phyloP scores from a whole-genome alignment of 1,139 yeast species.

The Yamadazyma atmosphaerica region DNA sequence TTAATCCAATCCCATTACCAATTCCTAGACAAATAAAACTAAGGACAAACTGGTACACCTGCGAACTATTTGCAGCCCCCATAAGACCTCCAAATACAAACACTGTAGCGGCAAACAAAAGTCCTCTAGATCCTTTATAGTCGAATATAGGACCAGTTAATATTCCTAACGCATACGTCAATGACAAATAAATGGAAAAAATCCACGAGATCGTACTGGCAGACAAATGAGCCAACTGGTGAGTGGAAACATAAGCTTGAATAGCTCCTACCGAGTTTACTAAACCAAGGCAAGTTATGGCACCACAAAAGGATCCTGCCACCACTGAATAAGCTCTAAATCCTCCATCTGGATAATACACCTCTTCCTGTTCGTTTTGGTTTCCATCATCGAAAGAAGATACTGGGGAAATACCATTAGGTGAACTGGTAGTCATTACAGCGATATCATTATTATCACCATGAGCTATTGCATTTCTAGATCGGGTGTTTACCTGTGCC shows the following conservation, averaged over 20 bases:
- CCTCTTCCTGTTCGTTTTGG: constrained; percentile 10
- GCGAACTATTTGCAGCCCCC: constrained; percentile 30
- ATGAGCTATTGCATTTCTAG: too few relatives aligned
- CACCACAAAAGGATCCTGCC: constrained; percentile 60
- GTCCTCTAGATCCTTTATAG: constrained; percentile 28
- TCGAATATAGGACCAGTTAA: constrained; percentile 41
- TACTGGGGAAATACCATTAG: background rate
- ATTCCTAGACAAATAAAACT: constrained; percentile 35
- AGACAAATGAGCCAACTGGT: constrained; percentile 47
- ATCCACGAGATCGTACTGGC: constrained; percentile 48
- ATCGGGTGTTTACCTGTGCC: too few relatives aligned
- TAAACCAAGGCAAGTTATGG: constrained; percentile 57
- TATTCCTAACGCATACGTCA: constrained; percentile 33
- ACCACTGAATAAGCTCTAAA: constrained; percentile 57
- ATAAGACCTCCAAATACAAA: constrained; percentile 33
- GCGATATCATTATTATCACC: too few relatives aligned
- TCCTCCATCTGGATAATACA: constrained; percentile 64
- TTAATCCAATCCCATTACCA: constrained; percentile 36
- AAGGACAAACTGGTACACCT: constrained; percentile 35
- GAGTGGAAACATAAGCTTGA: constrained; percentile 55
- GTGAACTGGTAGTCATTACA: background rate
- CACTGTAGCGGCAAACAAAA: constrained; percentile 26
- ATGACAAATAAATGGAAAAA: constrained; percentile 34
- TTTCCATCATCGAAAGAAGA: background rate
- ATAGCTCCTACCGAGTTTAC: constrained; percentile 61